Evolutionary conservation across 1,284 basidiomycete genomes (phyloP), one percentile per base, ranked within the genome.

Genomic region (Ceratobasidium sp.): DNA sequence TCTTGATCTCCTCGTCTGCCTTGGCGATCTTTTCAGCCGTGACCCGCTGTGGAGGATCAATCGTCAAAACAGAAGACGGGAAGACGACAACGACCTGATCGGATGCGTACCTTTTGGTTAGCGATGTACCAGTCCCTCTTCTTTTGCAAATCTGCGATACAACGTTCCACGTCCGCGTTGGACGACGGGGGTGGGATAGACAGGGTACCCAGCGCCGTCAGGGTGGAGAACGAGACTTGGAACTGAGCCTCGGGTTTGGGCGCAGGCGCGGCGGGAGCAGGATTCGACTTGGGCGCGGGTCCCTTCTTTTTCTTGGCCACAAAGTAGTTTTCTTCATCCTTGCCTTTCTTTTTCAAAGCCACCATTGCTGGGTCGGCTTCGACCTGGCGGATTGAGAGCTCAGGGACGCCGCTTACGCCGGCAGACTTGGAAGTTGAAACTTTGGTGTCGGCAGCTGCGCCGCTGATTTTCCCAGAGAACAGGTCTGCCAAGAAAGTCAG

Each of bases 101-200:
- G 81, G 76, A 61, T 81, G 21, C 54, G 16, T 48, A 69, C 66
- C 54, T 69, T 83, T 77, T 86, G 84, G 81, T 87, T 87, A 74
- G 83, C 84, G 79, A 92, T 88, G 80, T 90, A 98, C 95, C 96
- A 99, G 53, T 91, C 86, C 82, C 94, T 95, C 86, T 99, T 99
- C 72, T 88, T 93, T 82, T 92, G 91, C 73, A 99, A 84, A 79
- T 98, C 94, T 78, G 94, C 91, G 74, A 99, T 85, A 44, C 95
- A 88, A 67, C 94, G 91, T 63, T 88, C 85, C 40, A 96, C 85
- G 78, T 99, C 96, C 14, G 86, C 84, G 59, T 86, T 82, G 51
- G 89, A 90, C 9, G 88, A 84, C 0, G 97, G 97, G 25, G 95
- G 92, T 33, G 95, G 89, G 78, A 99, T 98, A 64, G 94, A 94